Conservation (phyloP, 225 moss, liverwort and hornwort genomes). For the Physcomitrium patens region DNA sequence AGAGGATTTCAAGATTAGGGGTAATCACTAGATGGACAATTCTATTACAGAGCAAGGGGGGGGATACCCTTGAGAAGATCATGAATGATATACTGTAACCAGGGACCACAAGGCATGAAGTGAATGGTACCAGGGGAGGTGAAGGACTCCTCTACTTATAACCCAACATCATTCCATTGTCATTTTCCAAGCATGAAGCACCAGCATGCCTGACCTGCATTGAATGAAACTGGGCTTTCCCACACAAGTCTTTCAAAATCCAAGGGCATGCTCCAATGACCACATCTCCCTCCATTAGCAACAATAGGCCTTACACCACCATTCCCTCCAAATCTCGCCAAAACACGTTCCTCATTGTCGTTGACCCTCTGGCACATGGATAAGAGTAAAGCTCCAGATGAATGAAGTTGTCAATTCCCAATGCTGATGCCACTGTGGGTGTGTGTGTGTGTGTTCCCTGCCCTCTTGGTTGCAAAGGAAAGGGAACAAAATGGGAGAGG, state of each 20-base stretch:
- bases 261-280: conserved; percentile 17
- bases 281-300: conserved; percentile 17
- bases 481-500: no score
- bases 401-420: background rate
- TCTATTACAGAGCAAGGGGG: background rate
- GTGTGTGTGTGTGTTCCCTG: no score
- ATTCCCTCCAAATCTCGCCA: background rate
- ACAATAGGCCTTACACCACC: background rate
- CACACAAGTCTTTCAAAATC: conserved; percentile 20
- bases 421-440: no score
- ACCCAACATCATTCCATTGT: conserved; percentile 37
- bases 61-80: conserved; percentile 6
- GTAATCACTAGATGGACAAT: no score
- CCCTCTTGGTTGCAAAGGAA: background rate
- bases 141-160: conserved; percentile 37
- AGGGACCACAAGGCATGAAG: conserved; percentile 24
- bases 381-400: background rate
- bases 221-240: conserved; percentile 17
- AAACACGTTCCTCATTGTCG: conserved; percentile 10
- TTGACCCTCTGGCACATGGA: background rate
- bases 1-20: no score
- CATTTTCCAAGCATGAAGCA: conserved; percentile 49
- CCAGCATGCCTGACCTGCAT: conserved; percentile 29
- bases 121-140: conserved; percentile 16
- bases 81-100: conserved; percentile 16